Percentiles rank a stretch among this genome's conserved stretches.
phyloP scores from a whole-genome alignment of 768 basidiomycete genomes.

The Cystobasidium ongulense region DNA sequence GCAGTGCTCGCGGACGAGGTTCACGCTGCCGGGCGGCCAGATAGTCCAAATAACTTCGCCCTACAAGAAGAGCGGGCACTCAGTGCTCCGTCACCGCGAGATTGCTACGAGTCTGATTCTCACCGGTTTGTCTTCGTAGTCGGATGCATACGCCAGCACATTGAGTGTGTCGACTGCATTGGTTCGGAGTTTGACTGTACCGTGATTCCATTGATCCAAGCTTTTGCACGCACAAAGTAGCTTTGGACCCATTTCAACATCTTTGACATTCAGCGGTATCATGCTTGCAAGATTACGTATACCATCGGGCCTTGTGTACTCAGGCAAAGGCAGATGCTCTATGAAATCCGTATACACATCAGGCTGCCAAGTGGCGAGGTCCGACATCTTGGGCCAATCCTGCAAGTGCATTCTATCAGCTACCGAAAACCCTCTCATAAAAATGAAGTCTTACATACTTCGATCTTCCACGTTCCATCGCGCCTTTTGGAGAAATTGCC shows the following conservation, averaged over 20 bases:
- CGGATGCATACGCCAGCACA: slow-evolving; percentile 71
- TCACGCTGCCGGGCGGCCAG: slow-evolving; percentile 70
- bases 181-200: slow-evolving; percentile 84
- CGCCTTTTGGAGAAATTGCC: slow-evolving; percentile 55
- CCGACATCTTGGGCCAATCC: slow-evolving; percentile 87
- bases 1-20: slow-evolving; percentile 67
- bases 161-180: slow-evolving; percentile 57
- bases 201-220: slow-evolving; percentile 63
- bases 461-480: slow-evolving; percentile 63
- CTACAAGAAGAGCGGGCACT: not conserved
- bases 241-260: slow-evolving; percentile 82
- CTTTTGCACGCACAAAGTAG: slow-evolving; percentile 62
- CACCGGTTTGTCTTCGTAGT: slow-evolving; percentile 48
- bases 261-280: slow-evolving; percentile 68
- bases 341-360: slow-evolving; percentile 79
- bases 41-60: slow-evolving; percentile 77
- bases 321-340: slow-evolving; percentile 72
- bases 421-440: not conserved
- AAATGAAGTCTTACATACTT: slow-evolving; percentile 52
- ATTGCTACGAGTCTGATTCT: slow-evolving; percentile 49
- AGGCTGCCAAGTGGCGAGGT: slow-evolving; percentile 75
- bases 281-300: slow-evolving; percentile 80
- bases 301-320: slow-evolving; percentile 84
- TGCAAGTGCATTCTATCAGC: slow-evolving; percentile 42
- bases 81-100: not conserved